Base-by-base conservation (phyloP, 768 basidiomycete species). In the Suillus plorans region DNA sequence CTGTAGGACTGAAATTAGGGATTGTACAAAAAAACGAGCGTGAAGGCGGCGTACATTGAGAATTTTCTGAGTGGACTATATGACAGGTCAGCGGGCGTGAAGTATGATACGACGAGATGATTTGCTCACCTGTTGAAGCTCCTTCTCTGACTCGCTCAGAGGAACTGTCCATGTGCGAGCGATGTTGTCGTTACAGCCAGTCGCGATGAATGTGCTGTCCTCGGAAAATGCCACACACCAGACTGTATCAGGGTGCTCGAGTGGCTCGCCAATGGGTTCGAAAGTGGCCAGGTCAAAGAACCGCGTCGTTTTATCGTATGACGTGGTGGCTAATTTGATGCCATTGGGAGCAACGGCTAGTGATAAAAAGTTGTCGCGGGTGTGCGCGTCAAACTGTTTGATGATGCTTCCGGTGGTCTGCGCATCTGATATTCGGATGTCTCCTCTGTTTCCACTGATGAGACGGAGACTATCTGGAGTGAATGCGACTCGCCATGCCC, bases 361-460 rank as follows among this genome's bases (percentile, higher is more conserved):
- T 3, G n/a, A 22, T 10, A 0, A 7, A 2, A 49, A 2, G n/a
- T 0, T 0, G 12, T n/a, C 4, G n/a, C n/a, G n/a, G 6, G n/a
- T 22, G 22, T 49, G 47, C 1, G 12, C 22, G 5, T 22, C 22
- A 5, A 49, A 22, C 47, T 25, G n/a, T 22, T 25, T 49, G 22
- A 49, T 22, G 22, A 49, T 14, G 13, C 14, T 22, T 22, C 22
- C 47, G 5, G n/a, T 49, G n/a, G n/a, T 13, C n/a, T n/a, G n/a
- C 22, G 12, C n/a, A 22, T 47, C 45, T 2, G 45, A 47, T 0
- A 47, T 22, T 22, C 47, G 12, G 12, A 49, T 49, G 13, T 49
- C 47, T 1, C 13, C 3, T 0, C 0, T 0, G 7, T 22, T 22
- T 49, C 13, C 22, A 49, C 47, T 49, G 6, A 49, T 2, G 13